Evolutionary conservation across 139 green algal genomes (phyloP), one percentile per base, ranked within the genome.

Genomic region (Gonium pectorale): DNA sequence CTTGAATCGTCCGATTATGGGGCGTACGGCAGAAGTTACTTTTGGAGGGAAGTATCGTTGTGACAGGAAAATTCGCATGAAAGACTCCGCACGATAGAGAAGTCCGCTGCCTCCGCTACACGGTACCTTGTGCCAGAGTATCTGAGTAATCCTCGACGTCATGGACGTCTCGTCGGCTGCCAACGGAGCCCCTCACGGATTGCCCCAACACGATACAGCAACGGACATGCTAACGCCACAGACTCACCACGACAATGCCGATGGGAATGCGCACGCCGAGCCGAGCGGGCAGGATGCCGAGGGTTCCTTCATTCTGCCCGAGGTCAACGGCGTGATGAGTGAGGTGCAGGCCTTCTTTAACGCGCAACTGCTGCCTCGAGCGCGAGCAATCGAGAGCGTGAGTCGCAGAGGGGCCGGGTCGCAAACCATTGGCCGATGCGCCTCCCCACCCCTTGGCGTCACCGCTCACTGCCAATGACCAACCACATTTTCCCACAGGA

Each of bases 251-350:
- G 68, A 62, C 24, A 27, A 11, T 77, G n/a, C 26, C 3, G 44
- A 43, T 24, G 37, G 67, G 15, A 75, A 75, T 27, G 43, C 43
- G 60, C 68, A 44, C 15, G 68, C 33, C n/a, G 68, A 77, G 68
- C 68, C 68, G 3, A 77, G 29, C 43, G 26, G 29, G 6, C 27
- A 27, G 21, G 41, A 43, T 17, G 68, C 60, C 27, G 26, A 7
- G 2, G 68, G 60, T 9, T 33, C 56, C 0, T 83, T 83, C 31
- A 72, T 83, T 22, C 15, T 72, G 29, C 75, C 75, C 2, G 75
- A 83, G 52, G 63, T 83, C 2, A 37, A 9, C 27, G 29, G 31
- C 13, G 40, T 81, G 11, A 22, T 81, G 56, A 70, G 27, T 29
- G 41, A 81, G 2, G 21, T 59, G 0, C 43, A 83, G 6, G 22